These are phyloP conservation scores for Cenococcum geophilum DNA, from an alignment of 495 filamentous ascomycete genomes.

Conservation along the genomic window DNA sequence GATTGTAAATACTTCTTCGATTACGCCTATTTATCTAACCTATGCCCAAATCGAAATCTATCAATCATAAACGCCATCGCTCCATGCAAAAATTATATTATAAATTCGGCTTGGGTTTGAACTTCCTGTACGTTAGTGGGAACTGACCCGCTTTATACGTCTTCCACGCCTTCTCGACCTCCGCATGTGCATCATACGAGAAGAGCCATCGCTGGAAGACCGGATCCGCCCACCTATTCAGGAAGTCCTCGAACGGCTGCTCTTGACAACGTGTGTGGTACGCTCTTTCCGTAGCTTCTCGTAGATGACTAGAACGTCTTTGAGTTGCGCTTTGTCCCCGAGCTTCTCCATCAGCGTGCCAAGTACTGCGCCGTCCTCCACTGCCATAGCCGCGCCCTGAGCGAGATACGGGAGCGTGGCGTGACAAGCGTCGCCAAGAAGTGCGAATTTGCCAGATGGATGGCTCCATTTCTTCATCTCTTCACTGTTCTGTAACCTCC, in stretches of 20 bases:
- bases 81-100: not conserved
- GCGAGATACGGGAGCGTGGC: conserved; percentile 68
- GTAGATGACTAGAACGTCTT: conserved; percentile 49
- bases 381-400: conserved; percentile 9
- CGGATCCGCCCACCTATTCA: conserved; percentile 15
- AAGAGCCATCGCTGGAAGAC: conserved; percentile 12
- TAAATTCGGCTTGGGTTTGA: not conserved
- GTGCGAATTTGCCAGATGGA: conserved; percentile 15
- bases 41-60: not conserved
- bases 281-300: conserved; percentile 56
- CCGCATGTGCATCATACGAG: conserved; percentile 16
- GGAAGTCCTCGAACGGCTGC: conserved; percentile 11
- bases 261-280: conserved; percentile 51
- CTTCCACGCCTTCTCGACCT: conserved; percentile 20
- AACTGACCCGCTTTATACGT: conserved; percentile 11
- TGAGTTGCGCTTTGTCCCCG: conserved; percentile 42
- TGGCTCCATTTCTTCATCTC: conserved; percentile 15
- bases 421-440: conserved; percentile 23
- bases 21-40: not conserved
- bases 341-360: conserved; percentile 16
- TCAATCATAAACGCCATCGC: not conserved
- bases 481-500: conserved; percentile 13
- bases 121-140: conserved; percentile 5
- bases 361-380: conserved; percentile 42
- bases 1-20: not conserved